phyloP scores from a whole-genome alignment of 805 yeast genomes.

The Suhomyces sp. region DNA sequence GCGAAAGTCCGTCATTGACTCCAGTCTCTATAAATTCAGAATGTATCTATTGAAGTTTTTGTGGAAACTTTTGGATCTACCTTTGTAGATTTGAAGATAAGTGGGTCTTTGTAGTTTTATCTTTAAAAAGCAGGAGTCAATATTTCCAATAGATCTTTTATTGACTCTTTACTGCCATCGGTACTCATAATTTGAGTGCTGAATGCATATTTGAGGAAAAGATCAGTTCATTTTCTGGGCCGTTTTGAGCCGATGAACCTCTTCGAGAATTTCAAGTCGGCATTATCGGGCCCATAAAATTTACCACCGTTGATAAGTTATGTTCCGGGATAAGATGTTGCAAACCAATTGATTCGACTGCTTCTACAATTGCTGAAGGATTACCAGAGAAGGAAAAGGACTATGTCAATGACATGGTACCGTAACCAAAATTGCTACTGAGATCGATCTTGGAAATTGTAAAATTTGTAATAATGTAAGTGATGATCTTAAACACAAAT shows the following conservation, averaged over 20 bases:
- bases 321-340: constrained; percentile 48
- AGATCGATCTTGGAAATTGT: constrained; percentile 19
- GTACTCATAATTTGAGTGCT: constrained; percentile 40
- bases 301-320: constrained; percentile 70
- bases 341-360: constrained; percentile 50
- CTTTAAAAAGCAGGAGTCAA: constrained; percentile 28
- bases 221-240: constrained; percentile 52
- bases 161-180: constrained; percentile 46
- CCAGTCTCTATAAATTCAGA: constrained; percentile 60
- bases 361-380: constrained; percentile 53
- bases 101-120: constrained; percentile 30
- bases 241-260: constrained; percentile 57
- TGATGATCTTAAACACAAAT: no score
- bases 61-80: constrained; percentile 57
- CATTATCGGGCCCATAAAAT: constrained; percentile 59
- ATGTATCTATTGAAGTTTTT: constrained; percentile 58
- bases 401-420: constrained; percentile 83
- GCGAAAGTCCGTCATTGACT: constrained; percentile 63
- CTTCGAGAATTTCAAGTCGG: constrained; percentile 55
- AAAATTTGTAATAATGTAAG: no score
- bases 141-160: constrained; percentile 49
- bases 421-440: constrained; percentile 57
- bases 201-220: constrained; percentile 68
- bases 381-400: no score
- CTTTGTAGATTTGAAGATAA: constrained; percentile 67